Evolutionary conservation across 768 basidiomycete genomes (phyloP), one percentile per base, ranked within the genome.

Genomic region (Boletellus ananiceps): DNA sequence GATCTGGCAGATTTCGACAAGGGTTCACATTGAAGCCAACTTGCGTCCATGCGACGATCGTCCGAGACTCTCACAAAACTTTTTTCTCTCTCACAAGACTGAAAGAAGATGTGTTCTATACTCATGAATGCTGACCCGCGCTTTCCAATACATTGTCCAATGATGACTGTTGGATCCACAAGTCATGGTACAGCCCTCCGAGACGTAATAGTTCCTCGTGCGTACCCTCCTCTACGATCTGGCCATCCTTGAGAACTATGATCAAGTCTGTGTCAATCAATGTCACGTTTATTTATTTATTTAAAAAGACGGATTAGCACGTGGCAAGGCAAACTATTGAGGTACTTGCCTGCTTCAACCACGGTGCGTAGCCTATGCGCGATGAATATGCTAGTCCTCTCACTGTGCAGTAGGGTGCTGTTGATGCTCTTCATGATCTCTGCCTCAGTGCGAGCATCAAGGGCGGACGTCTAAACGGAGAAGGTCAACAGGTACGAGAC

Each of bases 351-450:
- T n/a, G 93, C 82, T 67, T 95, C 93, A 21, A 93, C 83, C 16
- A 96, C 81, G 0, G 93, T 95, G 36, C 91, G 81, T 38, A 99
- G 69, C 44, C 90, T 77, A 67, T 99, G 96, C 0, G 96, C 96
- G 51, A 99, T 94, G 63, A 99, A 99, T 53, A 99, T 89, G 53
- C 91, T 93, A 25, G 96, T 99, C 39, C 93, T 80, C 4, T 80
- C 74, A 57, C 86, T 85, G 55, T 86, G 82, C 31, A 87, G 70
- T 31, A 98, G 71, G 0, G 82, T 83, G 16, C 69, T 73, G 59
- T 98, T 88, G 69, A 99, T 88, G 61, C 95, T 96, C 60, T 82
- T 78, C 93, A 97, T 98, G 37, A 99, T 73, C 65, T 96, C 94
- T 3, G 84, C 79, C 65, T 99, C 96, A 0, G 96, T 98, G 58